Evolutionary conservation across 257 asterid genomes (phyloP).

Genomic region (Echites panduratus): DNA sequence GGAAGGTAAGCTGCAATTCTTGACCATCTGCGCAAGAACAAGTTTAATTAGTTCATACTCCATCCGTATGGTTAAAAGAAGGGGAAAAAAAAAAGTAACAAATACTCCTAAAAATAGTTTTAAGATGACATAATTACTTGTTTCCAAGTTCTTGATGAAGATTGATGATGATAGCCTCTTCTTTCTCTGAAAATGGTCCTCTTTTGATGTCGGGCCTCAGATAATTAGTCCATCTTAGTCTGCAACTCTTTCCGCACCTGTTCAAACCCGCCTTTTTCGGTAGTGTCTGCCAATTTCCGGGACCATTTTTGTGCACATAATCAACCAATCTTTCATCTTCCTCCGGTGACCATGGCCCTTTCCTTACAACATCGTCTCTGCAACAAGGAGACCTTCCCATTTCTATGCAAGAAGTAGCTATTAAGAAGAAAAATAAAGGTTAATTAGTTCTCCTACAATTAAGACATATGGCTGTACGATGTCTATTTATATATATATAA

Average conservation of each 20-base stretch:
- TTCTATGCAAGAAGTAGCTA: background rate
- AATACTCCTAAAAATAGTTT: too few relatives aligned
- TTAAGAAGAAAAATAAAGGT: too few relatives aligned
- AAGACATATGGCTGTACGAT: background rate
- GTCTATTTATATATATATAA: background rate
- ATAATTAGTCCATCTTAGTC: conserved; percentile 40
- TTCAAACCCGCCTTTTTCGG: conserved; percentile 28
- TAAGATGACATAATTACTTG: conserved; percentile 18
- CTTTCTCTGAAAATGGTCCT: conserved; percentile 29
- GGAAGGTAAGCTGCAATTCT: conserved; percentile 56
- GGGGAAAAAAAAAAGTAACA: background rate
- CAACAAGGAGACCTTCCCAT: conserved; percentile 28
- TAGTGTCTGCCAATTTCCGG: conserved; percentile 30
- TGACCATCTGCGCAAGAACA: conserved; percentile 44
- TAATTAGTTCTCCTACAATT: too few relatives aligned
- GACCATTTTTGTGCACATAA: conserved; percentile 21
- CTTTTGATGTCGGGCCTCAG: conserved; percentile 34
- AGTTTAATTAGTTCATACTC: too few relatives aligned
- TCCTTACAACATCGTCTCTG: conserved; percentile 19
- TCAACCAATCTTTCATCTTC: conserved; percentile 26
- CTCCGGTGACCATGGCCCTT: conserved; percentile 37
- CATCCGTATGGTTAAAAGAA: too few relatives aligned
- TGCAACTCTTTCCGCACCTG: conserved; percentile 40
- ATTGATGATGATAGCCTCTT: conserved; percentile 24
- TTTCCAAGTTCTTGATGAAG: conserved; percentile 31